phyloP scores from a whole-genome alignment of 192 early-diverging fungal genomes.

The Allomyces macrogynus region DNA sequence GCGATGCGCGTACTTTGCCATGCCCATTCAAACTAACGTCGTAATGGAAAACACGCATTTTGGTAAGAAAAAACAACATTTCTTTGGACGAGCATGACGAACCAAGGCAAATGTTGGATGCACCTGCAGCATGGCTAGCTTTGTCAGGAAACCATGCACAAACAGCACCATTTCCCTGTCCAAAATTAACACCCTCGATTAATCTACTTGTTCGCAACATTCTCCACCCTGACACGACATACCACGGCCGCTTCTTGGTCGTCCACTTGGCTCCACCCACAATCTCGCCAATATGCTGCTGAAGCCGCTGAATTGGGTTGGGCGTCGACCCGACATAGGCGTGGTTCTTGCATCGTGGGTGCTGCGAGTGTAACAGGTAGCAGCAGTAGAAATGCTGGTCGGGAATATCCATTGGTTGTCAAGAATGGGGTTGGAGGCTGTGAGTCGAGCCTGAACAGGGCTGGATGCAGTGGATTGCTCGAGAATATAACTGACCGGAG shows the following conservation, averaged over 20 bases:
- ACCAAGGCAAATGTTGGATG: not conserved
- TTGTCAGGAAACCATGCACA: constrained; percentile 25
- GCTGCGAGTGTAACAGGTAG: constrained; percentile 21
- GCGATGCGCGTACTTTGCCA: constrained; percentile 15
- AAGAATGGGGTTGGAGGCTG: no score
- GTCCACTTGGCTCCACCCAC: constrained; percentile 30
- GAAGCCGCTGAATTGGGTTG: constrained; percentile 19
- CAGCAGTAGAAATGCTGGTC: constrained; percentile 1
- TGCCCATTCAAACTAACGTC: constrained; percentile 20
- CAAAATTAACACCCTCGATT: not conserved
- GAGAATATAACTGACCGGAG: not conserved
- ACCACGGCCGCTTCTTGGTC: constrained; percentile 16
- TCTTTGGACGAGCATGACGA: not conserved
- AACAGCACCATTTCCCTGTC: constrained; percentile 22
- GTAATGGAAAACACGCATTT: not conserved
- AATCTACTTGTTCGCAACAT: not conserved
- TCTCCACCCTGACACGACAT: not conserved
- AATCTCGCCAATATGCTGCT: constrained; percentile 35
- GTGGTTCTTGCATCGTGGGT: constrained; percentile 9
- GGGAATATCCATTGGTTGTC: not conserved
- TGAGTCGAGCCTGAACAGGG: no score
- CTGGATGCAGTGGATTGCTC: no score
- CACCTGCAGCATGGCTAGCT: constrained; percentile 22
- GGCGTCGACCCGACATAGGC: constrained; percentile 35
- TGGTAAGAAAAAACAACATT: not conserved